phyloP scores from a whole-genome alignment of 176 grass and related monocot species.

The Carex myosuroides region DNA sequence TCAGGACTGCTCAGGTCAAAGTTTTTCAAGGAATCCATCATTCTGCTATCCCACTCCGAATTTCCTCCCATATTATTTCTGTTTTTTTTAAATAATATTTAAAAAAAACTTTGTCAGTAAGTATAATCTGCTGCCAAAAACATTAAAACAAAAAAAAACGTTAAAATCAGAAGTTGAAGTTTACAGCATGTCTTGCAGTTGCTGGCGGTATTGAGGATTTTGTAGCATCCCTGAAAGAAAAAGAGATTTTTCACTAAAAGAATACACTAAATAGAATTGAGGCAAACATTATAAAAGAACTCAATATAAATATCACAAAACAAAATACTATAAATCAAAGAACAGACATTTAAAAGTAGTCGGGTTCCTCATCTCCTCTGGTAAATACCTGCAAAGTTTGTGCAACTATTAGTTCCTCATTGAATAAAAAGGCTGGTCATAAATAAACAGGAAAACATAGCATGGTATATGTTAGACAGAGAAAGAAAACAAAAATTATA shows the following conservation, averaged over 20 bases:
- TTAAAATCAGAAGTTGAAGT: conserved; percentile 23
- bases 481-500: background rate
- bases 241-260: background rate
- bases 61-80: conserved; percentile 94
- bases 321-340: conserved; percentile 1
- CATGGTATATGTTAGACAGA: background rate
- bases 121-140: conserved; percentile 15
- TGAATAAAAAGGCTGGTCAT: background rate
- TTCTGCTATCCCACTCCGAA: conserved; percentile 73
- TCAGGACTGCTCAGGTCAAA: conserved; percentile 95
- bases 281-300: conserved; percentile 12
- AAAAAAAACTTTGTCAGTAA: background rate
- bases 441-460: background rate
- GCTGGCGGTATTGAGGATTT: conserved; percentile 87
- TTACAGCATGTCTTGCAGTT: conserved; percentile 98
- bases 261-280: background rate
- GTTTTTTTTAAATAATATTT: conserved; percentile 19
- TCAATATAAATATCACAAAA: conserved; percentile 12
- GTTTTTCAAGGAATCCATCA: conserved; percentile 91
- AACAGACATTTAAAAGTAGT: conserved; percentile 82
- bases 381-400: conserved; percentile 73
- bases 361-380: conserved; percentile 95
- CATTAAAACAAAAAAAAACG: background rate
- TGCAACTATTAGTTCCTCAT: conserved; percentile 16
- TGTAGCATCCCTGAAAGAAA: conserved; percentile 85